phyloP scores from a whole-genome alignment of 2,329 filamentous ascomycete genomes.

The Aspergillus ochraceoroseus region DNA sequence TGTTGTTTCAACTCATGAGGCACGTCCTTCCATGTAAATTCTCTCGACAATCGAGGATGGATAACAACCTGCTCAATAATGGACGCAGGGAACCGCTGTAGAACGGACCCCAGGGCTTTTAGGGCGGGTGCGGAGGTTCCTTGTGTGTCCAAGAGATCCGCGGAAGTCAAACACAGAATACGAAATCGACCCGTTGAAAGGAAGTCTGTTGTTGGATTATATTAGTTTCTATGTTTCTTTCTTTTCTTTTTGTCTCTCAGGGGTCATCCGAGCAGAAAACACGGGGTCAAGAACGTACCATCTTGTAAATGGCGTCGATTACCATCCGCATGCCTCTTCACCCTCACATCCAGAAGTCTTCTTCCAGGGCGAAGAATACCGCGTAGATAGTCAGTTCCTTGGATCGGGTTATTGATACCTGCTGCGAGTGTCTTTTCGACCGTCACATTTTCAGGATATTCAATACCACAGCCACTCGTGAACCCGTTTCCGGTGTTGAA shows the following conservation, averaged over 20 bases:
- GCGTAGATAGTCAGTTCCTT: conserved; percentile 33
- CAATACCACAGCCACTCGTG: conserved; percentile 39
- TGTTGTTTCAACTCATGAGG: conserved; percentile 30
- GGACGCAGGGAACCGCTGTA: conserved; percentile 26
- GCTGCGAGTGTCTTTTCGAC: conserved; percentile 24
- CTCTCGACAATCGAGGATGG: conserved; percentile 27
- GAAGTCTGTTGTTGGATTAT: conserved; percentile 28
- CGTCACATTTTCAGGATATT: conserved; percentile 32
- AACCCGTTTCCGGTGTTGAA: conserved; percentile 39
- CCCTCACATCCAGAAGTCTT: conserved; percentile 31
- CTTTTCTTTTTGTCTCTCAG: too few species aligned
- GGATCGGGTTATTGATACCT: conserved; percentile 23
- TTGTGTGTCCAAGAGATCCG: conserved; percentile 31
- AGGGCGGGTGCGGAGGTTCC: conserved; percentile 28
- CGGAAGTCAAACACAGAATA: conserved; percentile 34
- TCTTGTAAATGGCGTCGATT: conserved; percentile 36
- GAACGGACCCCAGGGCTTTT: conserved; percentile 19
- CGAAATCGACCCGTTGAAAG: conserved; percentile 37
- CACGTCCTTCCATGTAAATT: conserved; percentile 34
- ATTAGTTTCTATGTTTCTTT: too few species aligned
- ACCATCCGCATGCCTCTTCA: conserved; percentile 38
- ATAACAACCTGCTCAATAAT: conserved; percentile 36
- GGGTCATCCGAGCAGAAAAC: not conserved
- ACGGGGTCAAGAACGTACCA: conserved; percentile 19
- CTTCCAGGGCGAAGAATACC: conserved; percentile 36